Evolutionary conservation across 139 green algal genomes (phyloP).

Genomic region (Chlorella sp.): DNA sequence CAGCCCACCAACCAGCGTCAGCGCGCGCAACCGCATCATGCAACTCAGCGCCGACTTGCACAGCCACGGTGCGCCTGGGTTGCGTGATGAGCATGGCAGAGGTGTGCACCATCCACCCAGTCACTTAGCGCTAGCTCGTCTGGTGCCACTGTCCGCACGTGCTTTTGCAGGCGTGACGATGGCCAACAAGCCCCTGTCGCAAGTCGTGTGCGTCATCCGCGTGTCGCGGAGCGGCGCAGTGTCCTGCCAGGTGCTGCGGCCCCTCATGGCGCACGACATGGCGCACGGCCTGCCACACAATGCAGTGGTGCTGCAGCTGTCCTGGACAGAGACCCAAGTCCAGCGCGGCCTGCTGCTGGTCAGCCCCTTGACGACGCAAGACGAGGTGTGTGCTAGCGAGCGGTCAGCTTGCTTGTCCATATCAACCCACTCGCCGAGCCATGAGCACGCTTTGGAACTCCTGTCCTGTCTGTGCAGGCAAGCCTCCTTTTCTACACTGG

Average conservation of each 20-base stretch:
- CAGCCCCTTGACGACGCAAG: not conserved
- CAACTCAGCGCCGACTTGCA: not conserved
- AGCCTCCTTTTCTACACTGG: not conserved
- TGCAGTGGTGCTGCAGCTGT: not conserved
- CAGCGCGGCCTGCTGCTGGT: not conserved
- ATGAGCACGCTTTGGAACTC: too few relatives aligned
- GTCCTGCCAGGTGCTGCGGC: not conserved
- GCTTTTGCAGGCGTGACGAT: not conserved
- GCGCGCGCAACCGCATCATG: not conserved
- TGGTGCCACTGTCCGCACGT: not conserved
- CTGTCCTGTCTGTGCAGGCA: not conserved
- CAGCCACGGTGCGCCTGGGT: too few relatives aligned
- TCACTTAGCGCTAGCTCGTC: slow-evolving; percentile 14
- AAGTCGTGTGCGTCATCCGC: slow-evolving; percentile 3
- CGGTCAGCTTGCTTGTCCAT: too few relatives aligned
- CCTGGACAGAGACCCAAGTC: not conserved
- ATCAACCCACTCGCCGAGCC: too few relatives aligned
- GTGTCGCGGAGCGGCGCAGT: not conserved
- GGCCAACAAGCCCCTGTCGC: not conserved
- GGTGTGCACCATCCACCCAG: not conserved
- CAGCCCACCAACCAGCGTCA: slow-evolving; percentile 7
- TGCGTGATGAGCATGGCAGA: not conserved
- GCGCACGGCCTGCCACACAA: not conserved
- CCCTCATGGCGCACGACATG: not conserved
- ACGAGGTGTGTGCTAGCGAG: too few relatives aligned